Evolutionary conservation across 2,329 filamentous ascomycete genomes (phyloP).

Genomic region (Penicillium sp.): DNA sequence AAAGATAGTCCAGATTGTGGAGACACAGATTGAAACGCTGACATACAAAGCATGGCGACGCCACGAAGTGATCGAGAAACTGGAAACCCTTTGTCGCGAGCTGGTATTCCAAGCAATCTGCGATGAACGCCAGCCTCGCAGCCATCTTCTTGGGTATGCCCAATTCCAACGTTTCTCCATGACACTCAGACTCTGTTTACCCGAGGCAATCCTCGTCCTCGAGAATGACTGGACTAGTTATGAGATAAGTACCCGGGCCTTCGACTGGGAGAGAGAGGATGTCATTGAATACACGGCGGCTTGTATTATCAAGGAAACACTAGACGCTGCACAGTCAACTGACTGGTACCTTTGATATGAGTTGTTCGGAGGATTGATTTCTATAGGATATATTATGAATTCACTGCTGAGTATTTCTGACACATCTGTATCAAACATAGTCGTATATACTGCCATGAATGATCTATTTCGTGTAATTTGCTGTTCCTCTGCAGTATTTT

Average conservation of each 20-base stretch:
- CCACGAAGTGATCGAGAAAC: background rate
- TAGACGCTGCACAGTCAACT: background rate
- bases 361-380: background rate
- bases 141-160: background rate
- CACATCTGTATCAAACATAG: accelerated
- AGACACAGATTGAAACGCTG: background rate
- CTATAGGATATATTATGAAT: too few relatives aligned
- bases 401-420: too few relatives aligned
- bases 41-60: background rate
- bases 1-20: background rate
- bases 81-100: background rate
- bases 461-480: background rate
- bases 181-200: background rate
- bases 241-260: background rate
- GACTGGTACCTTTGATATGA: background rate
- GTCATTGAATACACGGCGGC: background rate
- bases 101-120: background rate
- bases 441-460: background rate
- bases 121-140: background rate
- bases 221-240: background rate
- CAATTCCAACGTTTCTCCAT: conserved; percentile 1
- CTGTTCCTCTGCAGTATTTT: background rate
- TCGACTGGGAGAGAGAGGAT: background rate
- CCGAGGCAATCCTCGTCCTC: background rate
- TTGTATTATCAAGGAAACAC: background rate